phyloP scores from a whole-genome alignment of 306 rosid genomes.

The Crataegus laevigata region DNA sequence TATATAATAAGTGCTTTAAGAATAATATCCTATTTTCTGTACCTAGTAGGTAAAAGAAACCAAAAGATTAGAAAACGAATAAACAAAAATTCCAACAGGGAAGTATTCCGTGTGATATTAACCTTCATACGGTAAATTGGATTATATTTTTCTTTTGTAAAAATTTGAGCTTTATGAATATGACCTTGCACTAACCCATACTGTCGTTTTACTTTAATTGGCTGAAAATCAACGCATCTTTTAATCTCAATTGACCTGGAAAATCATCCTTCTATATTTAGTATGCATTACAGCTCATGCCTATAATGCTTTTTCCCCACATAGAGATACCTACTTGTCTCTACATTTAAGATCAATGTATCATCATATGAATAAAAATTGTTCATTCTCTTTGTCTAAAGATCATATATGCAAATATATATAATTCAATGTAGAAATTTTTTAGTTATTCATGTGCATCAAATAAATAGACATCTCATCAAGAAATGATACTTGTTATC shows the following conservation, averaged over 20 bases:
- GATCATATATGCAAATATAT: no score
- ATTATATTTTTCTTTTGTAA: background rate
- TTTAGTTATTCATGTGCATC: no score
- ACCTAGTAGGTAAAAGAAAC: background rate
- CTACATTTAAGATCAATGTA: no score
- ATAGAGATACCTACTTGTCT: no score
- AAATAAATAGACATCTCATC: no score
- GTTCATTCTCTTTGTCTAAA: no score
- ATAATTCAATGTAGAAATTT: no score
- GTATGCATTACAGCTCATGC: no score
- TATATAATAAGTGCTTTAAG: background rate
- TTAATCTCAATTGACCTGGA: background rate
- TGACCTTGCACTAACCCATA: conserved; percentile 6
- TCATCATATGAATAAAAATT: no score
- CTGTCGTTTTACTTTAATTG: background rate
- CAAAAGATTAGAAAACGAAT: background rate
- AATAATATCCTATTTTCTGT: background rate
- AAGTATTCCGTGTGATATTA: background rate
- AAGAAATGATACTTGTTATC: no score
- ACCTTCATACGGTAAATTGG: background rate
- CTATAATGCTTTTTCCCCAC: no score
- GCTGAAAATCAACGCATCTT: background rate
- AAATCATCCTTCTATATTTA: background rate
- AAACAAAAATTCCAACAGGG: background rate
- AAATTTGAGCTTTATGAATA: background rate